These are phyloP conservation scores for Wickerhamomyces bovis DNA, from an alignment of 805 yeast genomes.

Conservation along the genomic window DNA sequence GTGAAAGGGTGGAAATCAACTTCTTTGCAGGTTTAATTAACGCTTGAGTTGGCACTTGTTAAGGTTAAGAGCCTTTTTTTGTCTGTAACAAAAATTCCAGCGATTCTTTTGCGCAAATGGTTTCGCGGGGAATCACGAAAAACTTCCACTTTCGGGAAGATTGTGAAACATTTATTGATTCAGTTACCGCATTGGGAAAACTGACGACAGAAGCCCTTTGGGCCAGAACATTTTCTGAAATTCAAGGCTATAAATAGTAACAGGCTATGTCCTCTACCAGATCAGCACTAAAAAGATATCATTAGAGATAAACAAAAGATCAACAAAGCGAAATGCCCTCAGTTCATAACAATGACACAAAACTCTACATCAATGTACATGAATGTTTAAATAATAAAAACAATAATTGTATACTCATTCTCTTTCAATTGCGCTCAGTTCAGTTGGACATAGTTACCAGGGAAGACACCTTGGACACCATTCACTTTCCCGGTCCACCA, in stretches of 20 bases:
- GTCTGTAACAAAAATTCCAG: background rate
- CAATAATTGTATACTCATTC: background rate
- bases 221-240: background rate
- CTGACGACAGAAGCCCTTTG: background rate
- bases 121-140: background rate
- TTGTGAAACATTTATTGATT: background rate
- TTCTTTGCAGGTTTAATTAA: too few species aligned
- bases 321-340: too few species aligned
- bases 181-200: background rate
- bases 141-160: background rate
- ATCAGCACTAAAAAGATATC: too few species aligned
- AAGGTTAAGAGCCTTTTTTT: background rate
- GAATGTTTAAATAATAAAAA: background rate
- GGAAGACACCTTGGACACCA: conserved; percentile 88
- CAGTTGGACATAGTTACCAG: conserved; percentile 91
- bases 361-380: too few species aligned
- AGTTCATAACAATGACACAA: too few species aligned
- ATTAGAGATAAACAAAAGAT: too few species aligned
- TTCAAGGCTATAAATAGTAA: background rate
- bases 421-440: conserved; percentile 25
- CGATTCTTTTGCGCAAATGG: background rate
- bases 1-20: background rate
- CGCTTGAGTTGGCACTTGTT: background rate
- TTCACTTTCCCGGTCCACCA: conserved; percentile 96
- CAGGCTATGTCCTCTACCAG: too few species aligned